Percentiles rank a stretch among this genome's conserved stretches.
These are phyloP conservation scores for Rhododendron vialii DNA, from an alignment of 148 eudicot genomes.

Conservation along the genomic window DNA sequence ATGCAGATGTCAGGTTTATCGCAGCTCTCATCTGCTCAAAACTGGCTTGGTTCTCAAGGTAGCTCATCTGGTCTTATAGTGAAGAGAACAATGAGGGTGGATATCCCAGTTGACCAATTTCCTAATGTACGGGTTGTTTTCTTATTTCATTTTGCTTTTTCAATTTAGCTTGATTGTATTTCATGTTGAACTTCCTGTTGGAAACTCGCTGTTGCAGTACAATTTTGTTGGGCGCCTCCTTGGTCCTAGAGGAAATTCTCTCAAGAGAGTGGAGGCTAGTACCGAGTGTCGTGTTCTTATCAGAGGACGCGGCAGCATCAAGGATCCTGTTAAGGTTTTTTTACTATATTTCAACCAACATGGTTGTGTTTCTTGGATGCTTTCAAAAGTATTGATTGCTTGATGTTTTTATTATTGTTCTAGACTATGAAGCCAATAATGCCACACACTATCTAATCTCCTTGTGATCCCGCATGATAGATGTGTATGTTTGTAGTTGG, in stretches of 20 bases:
- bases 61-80: constrained; percentile 87
- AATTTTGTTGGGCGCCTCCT: constrained; percentile 99
- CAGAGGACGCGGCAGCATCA: constrained; percentile 97
- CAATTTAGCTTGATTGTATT: constrained; percentile 7
- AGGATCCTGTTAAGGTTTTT: constrained; percentile 86
- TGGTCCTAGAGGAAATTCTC: constrained; percentile 98
- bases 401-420: not conserved
- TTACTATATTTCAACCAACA: not conserved
- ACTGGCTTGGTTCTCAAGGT: constrained; percentile 77
- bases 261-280: constrained; percentile 90
- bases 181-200: not conserved
- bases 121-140: constrained; percentile 65
- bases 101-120: constrained; percentile 82
- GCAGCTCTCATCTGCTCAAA: constrained; percentile 72
- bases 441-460: not conserved
- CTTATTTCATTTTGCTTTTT: constrained; percentile 9
- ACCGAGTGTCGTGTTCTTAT: constrained; percentile 96
- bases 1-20: constrained; percentile 72
- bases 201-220: constrained; percentile 45
- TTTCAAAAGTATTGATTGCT: not conserved
- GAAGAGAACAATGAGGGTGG: constrained; percentile 90
- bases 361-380: constrained; percentile 2
- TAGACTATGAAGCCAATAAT: not conserved
- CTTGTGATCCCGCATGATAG: not conserved
- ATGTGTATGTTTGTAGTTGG: not conserved